Conservation (phyloP, 139 green algal genomes). For the Pseudopediastrum boryanum region DNA sequence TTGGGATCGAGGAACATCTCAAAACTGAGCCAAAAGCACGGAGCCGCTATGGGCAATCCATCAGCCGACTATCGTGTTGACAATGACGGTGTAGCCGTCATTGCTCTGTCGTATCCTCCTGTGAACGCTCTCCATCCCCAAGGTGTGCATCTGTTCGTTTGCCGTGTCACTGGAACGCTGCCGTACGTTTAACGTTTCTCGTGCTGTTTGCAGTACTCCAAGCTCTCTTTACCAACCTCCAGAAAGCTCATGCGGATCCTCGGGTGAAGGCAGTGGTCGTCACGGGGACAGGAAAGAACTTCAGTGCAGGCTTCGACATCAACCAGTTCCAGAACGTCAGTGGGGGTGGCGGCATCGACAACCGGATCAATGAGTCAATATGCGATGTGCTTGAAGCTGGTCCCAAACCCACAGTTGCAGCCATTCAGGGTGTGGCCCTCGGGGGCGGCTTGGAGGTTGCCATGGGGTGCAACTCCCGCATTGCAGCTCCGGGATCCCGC, state of each 20-base stretch:
- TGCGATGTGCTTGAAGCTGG: conserved; percentile 78
- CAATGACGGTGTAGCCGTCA: conserved; percentile 82
- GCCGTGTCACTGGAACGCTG: background rate
- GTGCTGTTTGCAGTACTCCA: conserved; percentile 73
- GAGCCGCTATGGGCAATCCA: conserved; percentile 16
- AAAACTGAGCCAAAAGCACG: too few relatives aligned
- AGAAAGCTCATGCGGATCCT: conserved; percentile 69
- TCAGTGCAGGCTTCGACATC: conserved; percentile 96
- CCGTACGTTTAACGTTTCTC: background rate
- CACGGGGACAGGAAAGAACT: conserved; percentile 78
- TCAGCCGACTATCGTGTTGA: conserved; percentile 42
- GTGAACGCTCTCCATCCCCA: conserved; percentile 94
- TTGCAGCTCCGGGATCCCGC: conserved; percentile 61
- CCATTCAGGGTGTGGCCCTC: conserved; percentile 84
- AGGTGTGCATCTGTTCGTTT: conserved; percentile 46
- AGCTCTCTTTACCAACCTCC: conserved; percentile 77
- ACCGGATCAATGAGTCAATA: conserved; percentile 70
- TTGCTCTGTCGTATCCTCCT: conserved; percentile 91
- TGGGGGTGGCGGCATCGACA: conserved; percentile 70
- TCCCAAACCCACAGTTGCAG: conserved; percentile 92
- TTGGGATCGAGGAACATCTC: too few relatives aligned
- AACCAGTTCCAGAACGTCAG: conserved; percentile 61
- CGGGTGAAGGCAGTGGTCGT: conserved; percentile 92
- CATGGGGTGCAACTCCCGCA: conserved; percentile 88
- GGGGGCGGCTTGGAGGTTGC: conserved; percentile 95